Percentiles rank a stretch among this genome's conserved stretches.
These are phyloP conservation scores for Hemileccinum impolitum DNA, from an alignment of 768 basidiomycete genomes.

Conservation along the genomic window DNA sequence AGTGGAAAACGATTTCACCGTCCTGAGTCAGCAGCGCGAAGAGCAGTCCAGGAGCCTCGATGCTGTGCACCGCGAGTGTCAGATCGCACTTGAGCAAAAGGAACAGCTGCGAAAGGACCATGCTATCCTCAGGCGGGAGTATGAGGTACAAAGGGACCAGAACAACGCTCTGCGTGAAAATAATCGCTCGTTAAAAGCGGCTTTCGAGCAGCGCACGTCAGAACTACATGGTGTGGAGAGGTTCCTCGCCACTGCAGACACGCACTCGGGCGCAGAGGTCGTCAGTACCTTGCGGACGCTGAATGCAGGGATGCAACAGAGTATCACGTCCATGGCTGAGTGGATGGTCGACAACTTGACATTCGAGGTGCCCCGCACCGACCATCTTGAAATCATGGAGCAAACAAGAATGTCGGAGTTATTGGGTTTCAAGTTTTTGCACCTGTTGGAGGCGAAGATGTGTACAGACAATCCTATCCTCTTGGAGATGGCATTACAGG, in stretches of 20 bases:
- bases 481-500: slow-evolving; percentile 32
- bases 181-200: slow-evolving; percentile 12
- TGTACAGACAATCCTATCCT: slow-evolving; percentile 27
- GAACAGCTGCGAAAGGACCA: no score
- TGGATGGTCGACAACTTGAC: slow-evolving; percentile 38
- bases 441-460: slow-evolving; percentile 16
- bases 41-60: no score
- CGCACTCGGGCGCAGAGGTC: slow-evolving; percentile 43
- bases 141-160: slow-evolving; percentile 11
- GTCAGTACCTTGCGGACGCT: slow-evolving; percentile 38
- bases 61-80: no score
- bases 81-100: no score
- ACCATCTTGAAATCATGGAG: slow-evolving; percentile 4
- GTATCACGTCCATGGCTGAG: slow-evolving; percentile 43
- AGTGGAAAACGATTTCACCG: no score
- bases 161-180: slow-evolving; percentile 8
- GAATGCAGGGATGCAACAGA: slow-evolving; percentile 46
- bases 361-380: slow-evolving; percentile 11
- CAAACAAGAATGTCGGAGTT: slow-evolving; percentile 8
- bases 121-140: background rate
- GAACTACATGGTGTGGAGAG: slow-evolving; percentile 42
- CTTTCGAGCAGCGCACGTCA: slow-evolving; percentile 38
- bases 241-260: slow-evolving; percentile 41
- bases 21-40: no score
- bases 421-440: slow-evolving; percentile 16